These are phyloP conservation scores for Hermanozyma aechmeae DNA, from an alignment of 805 yeast genomes.

Conservation along the genomic window DNA sequence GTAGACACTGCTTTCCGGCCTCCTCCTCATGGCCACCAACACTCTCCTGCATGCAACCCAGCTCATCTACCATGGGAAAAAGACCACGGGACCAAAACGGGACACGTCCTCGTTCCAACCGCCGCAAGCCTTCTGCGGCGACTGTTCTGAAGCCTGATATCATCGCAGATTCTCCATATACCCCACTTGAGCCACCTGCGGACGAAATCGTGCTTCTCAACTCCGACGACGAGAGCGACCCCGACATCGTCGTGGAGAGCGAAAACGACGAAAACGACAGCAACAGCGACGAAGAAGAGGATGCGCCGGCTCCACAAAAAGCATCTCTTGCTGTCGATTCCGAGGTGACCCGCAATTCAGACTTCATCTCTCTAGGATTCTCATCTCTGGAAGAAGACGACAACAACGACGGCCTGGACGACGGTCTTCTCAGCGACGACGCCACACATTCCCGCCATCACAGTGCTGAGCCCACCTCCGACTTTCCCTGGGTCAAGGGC, in stretches of 20 bases:
- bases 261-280: not conserved
- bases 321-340: no score
- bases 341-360: conserved; percentile 36
- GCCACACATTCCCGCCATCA: conserved; percentile 14
- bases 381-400: conserved; percentile 30
- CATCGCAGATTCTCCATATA: no score
- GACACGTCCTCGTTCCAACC: no score
- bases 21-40: no score
- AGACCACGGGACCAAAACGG: no score
- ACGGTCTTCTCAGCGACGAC: conserved; percentile 25
- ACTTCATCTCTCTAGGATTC: conserved; percentile 48
- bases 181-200: no score
- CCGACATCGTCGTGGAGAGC: not conserved
- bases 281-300: not conserved
- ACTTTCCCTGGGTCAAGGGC: conserved; percentile 69
- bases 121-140: no score
- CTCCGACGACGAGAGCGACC: not conserved
- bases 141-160: no score
- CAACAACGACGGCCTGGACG: conserved; percentile 19
- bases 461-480: conserved; percentile 13
- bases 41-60: no score
- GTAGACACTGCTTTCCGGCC: no score
- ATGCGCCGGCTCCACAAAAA: no score
- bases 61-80: no score
- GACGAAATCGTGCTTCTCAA: not conserved